These are phyloP conservation scores for Komagataea norvegica DNA, from an alignment of 1,139 yeast species.

Conservation along the genomic window DNA sequence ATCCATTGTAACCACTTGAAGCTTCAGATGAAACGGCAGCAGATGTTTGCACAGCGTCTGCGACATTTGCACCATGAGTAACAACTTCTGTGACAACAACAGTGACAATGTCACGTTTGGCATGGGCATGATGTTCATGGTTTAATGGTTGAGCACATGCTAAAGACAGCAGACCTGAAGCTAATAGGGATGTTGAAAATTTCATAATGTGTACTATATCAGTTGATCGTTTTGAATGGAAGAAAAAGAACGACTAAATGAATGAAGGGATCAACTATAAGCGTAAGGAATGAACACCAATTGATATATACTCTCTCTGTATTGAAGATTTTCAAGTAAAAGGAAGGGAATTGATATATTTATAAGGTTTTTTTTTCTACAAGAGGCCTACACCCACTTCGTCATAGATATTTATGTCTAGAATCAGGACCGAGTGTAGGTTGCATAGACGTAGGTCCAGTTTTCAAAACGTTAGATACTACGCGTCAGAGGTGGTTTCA, in stretches of 20 bases:
- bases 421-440: no score
- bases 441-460: no score
- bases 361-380: no score
- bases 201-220: constrained; percentile 4
- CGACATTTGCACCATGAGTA: constrained; percentile 11
- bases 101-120: constrained; percentile 31
- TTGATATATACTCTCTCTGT: no score
- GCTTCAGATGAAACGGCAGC: no score
- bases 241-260: background rate
- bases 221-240: background rate
- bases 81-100: constrained; percentile 31
- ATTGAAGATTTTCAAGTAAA: background rate
- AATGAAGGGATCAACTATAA: background rate
- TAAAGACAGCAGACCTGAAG: constrained; percentile 20
- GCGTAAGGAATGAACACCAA: background rate
- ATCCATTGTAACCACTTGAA: no score
- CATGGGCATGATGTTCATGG: constrained; percentile 35
- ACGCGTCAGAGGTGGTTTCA: no score
- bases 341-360: background rate
- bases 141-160: constrained; percentile 30
- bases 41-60: no score
- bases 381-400: no score
- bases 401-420: no score
- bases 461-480: no score
- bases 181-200: constrained; percentile 1